phyloP scores from a whole-genome alignment of 2,329 filamentous ascomycete genomes.

The Amesomyces nigricolor region DNA sequence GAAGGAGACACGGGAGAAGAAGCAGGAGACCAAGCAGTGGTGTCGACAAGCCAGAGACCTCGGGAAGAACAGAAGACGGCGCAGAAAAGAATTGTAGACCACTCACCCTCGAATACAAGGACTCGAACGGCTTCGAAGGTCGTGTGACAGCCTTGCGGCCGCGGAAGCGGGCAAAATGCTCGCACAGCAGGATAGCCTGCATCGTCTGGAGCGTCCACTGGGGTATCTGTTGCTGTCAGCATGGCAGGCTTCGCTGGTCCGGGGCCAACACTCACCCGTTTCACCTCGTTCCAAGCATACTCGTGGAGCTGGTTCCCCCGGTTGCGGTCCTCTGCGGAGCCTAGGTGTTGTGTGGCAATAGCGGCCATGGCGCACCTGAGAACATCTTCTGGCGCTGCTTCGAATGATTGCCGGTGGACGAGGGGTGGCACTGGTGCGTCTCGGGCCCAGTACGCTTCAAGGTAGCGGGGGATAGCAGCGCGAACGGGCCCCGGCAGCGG shows the following conservation, averaged over 20 bases:
- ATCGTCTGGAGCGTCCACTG: conserved; percentile 46
- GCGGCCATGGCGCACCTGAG: conserved; percentile 52
- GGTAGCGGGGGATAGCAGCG: conserved; percentile 44
- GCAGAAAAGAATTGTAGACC: conserved; percentile 31
- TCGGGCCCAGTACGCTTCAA: conserved; percentile 49
- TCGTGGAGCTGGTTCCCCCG: conserved; percentile 47
- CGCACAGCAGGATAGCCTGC: conserved; percentile 51
- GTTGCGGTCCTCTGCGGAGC: conserved; percentile 44
- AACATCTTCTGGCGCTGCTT: conserved; percentile 39
- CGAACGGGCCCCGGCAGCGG: conserved; percentile 34
- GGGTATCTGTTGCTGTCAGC: conserved; percentile 35
- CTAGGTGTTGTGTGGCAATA: conserved; percentile 48
- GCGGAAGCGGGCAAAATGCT: conserved; percentile 50
- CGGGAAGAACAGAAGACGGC: conserved; percentile 20
- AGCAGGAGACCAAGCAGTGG: conserved; percentile 30
- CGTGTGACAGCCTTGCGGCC: conserved; percentile 44
- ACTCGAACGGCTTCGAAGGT: conserved; percentile 45
- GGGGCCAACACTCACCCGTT: conserved; percentile 39
- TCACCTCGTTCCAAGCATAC: conserved; percentile 45
- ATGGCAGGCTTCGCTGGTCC: neutral
- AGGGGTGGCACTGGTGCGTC: conserved; percentile 46
- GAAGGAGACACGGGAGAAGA: conserved; percentile 25
- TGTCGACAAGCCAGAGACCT: conserved; percentile 30
- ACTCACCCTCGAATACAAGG: conserved; percentile 51
- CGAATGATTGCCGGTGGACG: conserved; percentile 44